Evolutionary conservation across 2,329 filamentous ascomycete species (phyloP), one percentile per base, ranked within the genome.

Genomic region (Beauveria sp.): DNA sequence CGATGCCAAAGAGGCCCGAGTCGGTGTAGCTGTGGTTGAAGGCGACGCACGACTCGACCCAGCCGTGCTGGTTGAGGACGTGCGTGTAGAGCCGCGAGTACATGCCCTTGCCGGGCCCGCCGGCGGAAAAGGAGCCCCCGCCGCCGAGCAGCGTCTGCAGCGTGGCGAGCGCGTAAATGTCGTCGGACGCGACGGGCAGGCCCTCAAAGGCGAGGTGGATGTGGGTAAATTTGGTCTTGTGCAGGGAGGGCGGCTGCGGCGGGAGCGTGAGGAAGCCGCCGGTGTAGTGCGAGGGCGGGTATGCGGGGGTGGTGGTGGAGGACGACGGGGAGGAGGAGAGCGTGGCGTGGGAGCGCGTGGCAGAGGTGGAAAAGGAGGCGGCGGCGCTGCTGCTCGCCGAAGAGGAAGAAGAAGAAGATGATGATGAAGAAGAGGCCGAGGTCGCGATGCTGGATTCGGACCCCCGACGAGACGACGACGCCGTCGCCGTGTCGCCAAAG

Each of bases 21-120:
- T 99, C 95, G 0, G 91, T 95, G 82, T 99, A 99, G 52, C 90
- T 91, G 80, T 98, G 93, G 81, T 98, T 98, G 80, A 98, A 98
- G 34, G 93, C 89, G 57, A 96, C 83, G 77, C 95, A 98, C 64
- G 87, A 93, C 77, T 99, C 95, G 28, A 99, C 91, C 93, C 93
- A 99, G 68, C 90, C 91, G 77, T 96, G 88, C 77, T 98, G 93
- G 79, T 99, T 99, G 57, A 99, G 84, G 0, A 98, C 93, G 73
- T 97, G 96, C 65, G 93, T 98, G 81, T 97, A 99, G 9, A 99
- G 85, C 14, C 95, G 89, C 43, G 91, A 96, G 81, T 98, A 98
- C 95, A 99, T 99, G 74, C 95, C 95, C 80, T 99, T 99, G 59
- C 95, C 95, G 5, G 95, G 95, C 0, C 95, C 95, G 69, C 95